A percentile compares a stretch with the other conserved stretches of the same genome.
phyloP scores from a whole-genome alignment of 2,329 filamentous ascomycete species.

The Hypoxylon sp. region DNA sequence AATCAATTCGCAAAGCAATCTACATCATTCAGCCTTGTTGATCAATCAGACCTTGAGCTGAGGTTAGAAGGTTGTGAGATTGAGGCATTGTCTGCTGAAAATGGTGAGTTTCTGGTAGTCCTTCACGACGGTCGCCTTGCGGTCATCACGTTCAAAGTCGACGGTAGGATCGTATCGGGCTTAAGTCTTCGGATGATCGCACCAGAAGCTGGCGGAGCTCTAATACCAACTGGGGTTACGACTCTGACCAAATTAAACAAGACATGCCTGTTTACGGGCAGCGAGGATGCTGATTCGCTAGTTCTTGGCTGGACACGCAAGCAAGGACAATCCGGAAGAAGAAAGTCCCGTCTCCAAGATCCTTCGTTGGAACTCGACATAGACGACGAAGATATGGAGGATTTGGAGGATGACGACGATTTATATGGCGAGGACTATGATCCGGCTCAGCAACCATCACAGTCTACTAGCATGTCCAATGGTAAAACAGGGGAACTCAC shows the following conservation, averaged over 20 bases:
- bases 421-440: slow-evolving; percentile 73
- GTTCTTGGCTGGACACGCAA: slow-evolving; percentile 85
- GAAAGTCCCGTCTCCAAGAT: slow-evolving; percentile 72
- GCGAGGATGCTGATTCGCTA: slow-evolving; percentile 84
- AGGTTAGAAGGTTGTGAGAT: slow-evolving; percentile 86
- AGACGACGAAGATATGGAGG: slow-evolving; percentile 68
- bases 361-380: slow-evolving; percentile 65
- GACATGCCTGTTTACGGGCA: slow-evolving; percentile 85
- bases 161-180: slow-evolving; percentile 92
- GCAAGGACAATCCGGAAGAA: slow-evolving; percentile 72
- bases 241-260: slow-evolving; percentile 79
- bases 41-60: slow-evolving; percentile 85
- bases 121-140: slow-evolving; percentile 81
- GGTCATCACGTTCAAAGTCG: slow-evolving; percentile 85
- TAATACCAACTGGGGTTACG: slow-evolving; percentile 75
- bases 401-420: slow-evolving; percentile 75
- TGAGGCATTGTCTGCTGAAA: slow-evolving; percentile 81
- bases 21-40: slow-evolving; percentile 86
- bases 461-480: slow-evolving; percentile 58
- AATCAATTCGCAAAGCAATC: slow-evolving; percentile 89
- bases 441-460: slow-evolving; percentile 55
- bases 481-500: slow-evolving; percentile 74
- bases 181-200: slow-evolving; percentile 79
- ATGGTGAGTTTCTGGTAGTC: slow-evolving; percentile 87
- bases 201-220: slow-evolving; percentile 72